Base-by-base conservation (phyloP, 2,329 filamentous ascomycete species). In the Alternaria viburni region DNA sequence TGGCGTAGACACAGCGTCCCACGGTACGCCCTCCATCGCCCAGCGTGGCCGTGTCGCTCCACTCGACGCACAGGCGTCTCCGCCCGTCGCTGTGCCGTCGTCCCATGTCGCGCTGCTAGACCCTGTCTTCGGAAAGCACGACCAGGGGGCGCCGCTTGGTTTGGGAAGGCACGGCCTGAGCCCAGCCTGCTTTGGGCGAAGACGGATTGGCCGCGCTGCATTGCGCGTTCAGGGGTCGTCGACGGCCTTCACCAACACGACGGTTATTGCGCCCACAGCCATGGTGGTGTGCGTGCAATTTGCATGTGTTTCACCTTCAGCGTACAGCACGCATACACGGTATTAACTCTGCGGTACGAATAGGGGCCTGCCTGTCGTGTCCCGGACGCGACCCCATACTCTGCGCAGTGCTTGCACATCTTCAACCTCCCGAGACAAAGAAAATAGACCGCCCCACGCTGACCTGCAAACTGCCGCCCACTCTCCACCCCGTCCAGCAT, bases 161-260 rank as follows among this genome's bases (percentile, higher is more conserved):
- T 70, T 67, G 46, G 70, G 71, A 68, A 70, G 63, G 63, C 62
- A 65, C 60, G 57, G 49, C 55, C 60, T 54, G 52, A 25, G 61
- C 30, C 50, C 60, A 66, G 66, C 36, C 70, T 66, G 51, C 59
- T 66, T 62, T 64, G 56, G 67, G 68, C 56, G 30, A 19, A 58
- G 55, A 49, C 44, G 44, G 28, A 41, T 25, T 43, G 49, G 56
- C 49, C 7, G 17, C 49, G 46, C 46, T 43, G 52, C 50, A 32
- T 52, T 62, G 49, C 64, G 32, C 57, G 23, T 46, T 69, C 68
- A 70, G 68, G 66, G 69, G 69, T 56, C 45, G 26, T 50, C 30
- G 21, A 28, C 41, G 51, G 56, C 30, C 54, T 32, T 25, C n/a
- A 49, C 59, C 59, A 58, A 45, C 58, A 57, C 59, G 57, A 61